Base-by-base conservation (phyloP, 805 yeast genomes). In the Nematodospora valgi region DNA sequence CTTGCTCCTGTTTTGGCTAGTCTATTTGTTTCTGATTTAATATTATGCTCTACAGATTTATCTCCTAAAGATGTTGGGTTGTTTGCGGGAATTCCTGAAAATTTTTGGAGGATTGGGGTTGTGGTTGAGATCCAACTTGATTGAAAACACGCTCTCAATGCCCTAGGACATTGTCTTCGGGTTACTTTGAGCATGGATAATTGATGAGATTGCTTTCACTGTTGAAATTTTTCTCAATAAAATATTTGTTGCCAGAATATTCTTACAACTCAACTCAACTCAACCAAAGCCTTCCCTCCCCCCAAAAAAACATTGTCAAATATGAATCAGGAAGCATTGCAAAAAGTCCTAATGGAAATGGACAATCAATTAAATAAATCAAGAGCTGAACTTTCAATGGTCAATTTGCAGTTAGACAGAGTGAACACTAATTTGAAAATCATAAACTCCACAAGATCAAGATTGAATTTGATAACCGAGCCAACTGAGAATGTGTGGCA, bases 401-500 rank as follows among this genome's bases (percentile, higher is more conserved):
- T 82, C 25, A 59, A 67, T 29, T 54, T 72, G 8, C 84, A 76
- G 46, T 55, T 78, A 36, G 68, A 69, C 23, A 52, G 75, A 27
- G 64, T 71, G 16, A 57, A 63, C 37, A 72, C 79, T 30, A 73
- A 72, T 46, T 59, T 73, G 45, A 70, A 67, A 46, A 54, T 83
- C 31, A 71, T 80, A 14, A 71, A 72, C 17, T 64, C 76, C 28
- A 82, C 94, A 6, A 59, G 70, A 22, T 52, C 68, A 22, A 84
- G 82, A 45, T 63, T 87, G 32, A 63, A 60, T 17, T 45, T 48
- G 27, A 44, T 61, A 19, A 65, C 74, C 27, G 49, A 46, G 32
- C 68, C 63, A 7, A 64, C 64, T 14, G 71, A 74, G 7, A 53
- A 52, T 6, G 89, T 88, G 4, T 88, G 95, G 93, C 77, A 85